Evolutionary conservation across 352 stramenopile species (phyloP), one percentile per base, ranked within the genome.

Genomic region (Pythium aquatile): DNA sequence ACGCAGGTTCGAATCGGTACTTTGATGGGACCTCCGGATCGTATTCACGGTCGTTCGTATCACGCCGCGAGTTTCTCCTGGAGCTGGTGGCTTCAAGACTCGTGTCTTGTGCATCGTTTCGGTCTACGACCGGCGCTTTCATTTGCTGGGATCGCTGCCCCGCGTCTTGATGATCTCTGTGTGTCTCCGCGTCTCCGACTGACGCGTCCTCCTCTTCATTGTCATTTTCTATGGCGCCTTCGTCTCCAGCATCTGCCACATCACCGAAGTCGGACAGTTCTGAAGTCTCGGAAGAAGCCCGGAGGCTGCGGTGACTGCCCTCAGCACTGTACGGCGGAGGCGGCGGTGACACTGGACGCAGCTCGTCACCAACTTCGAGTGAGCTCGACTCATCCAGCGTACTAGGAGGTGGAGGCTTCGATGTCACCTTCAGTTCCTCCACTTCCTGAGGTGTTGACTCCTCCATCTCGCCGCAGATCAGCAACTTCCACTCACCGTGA

Each of bases 1-100:
- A 55, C 16, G 72, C 68, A 3, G 75, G 66, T 49, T 85, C 76
- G n/a, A 87, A 73, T 17, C 33, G 65, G 33, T 63, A 66, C 26
- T 40, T 57, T 9, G 59, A 47, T 17, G 61, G 47, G 5, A 26
- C 17, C 1, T 32, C 16, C 11, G 30, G 29, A 11, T 47, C 13
- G 28, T 11, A 6, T 0, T 29, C 35, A 20, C 14, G 16, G n/a
- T 40, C 37, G 32, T 13, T 10, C n/a, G 14, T 24, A 48, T 55
- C 51, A 2, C 33, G 46, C 16, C 24, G 46, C 14, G 13, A 55
- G 33, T 33, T 63, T 63, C n/a, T 17, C 29, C 16, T 26, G 20
- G 16, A 26, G 20, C 20, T 24, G 20, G 20, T 24, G 20, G 20
- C 20, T 24, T 24, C 20, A 24, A 24, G 20, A 24, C 20, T 24